Conservation (phyloP, 1,284 basidiomycete genomes). For the Phlebopus sp. region DNA sequence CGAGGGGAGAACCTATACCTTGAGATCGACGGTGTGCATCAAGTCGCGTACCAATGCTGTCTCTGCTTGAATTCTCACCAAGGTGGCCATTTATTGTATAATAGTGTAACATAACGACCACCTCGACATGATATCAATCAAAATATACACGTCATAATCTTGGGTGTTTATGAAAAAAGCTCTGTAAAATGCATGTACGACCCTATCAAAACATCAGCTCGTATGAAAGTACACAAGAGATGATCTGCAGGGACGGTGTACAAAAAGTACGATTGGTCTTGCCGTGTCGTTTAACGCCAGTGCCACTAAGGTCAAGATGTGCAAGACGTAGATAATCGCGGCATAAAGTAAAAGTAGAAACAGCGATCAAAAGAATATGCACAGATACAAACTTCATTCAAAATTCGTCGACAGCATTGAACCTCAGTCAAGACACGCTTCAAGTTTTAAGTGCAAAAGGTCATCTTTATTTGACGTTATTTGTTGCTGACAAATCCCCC, state of each 20-base stretch:
- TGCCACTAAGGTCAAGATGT: constrained; percentile 39
- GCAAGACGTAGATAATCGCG: constrained; percentile 66
- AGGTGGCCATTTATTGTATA: too few species aligned
- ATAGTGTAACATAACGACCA: too few species aligned
- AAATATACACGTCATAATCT: too few species aligned
- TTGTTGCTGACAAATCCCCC: not conserved
- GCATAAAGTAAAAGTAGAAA: constrained; percentile 25
- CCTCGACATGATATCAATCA: too few species aligned
- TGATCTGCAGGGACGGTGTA: constrained; percentile 50
- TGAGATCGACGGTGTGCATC: too few species aligned
- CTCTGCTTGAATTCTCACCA: too few species aligned
- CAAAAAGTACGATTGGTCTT: constrained; percentile 36
- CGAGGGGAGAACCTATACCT: not conserved
- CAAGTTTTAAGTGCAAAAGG: too few species aligned
- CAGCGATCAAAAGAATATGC: not conserved
- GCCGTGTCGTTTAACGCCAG: constrained; percentile 70
- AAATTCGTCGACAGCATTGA: too few species aligned
- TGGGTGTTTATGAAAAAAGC: not conserved
- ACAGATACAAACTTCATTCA: too few species aligned
- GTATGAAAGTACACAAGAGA: constrained; percentile 40
- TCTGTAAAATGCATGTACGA: constrained; percentile 36
- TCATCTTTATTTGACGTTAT: not conserved
- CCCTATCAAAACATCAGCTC: constrained; percentile 59
- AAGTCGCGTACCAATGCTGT: too few species aligned
- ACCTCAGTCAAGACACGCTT: too few species aligned